Evolutionary conservation across 1,284 basidiomycete species (phyloP).

Genomic region (Agroathelia rolfsii): DNA sequence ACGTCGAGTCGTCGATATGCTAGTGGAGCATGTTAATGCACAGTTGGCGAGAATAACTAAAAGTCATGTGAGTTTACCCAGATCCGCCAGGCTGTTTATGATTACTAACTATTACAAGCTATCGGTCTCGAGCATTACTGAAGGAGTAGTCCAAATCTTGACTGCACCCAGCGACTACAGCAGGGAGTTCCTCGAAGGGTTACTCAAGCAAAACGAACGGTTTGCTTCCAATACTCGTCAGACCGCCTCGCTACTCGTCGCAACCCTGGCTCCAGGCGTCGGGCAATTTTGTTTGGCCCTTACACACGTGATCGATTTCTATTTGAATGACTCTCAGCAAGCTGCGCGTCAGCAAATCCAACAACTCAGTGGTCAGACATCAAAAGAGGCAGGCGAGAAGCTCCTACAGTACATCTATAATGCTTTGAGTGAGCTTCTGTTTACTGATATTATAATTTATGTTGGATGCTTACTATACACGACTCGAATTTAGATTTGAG

Average conservation of each 20-base stretch:
- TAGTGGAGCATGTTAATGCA: slow-evolving; percentile 31
- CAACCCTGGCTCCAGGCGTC: slow-evolving; percentile 40
- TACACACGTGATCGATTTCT: slow-evolving; percentile 55
- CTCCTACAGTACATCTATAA: slow-evolving; percentile 38
- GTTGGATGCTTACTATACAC: slow-evolving; percentile 3
- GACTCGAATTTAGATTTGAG: slow-evolving; percentile 4
- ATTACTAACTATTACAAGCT: too few relatives aligned
- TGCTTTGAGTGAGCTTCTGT: slow-evolving; percentile 36
- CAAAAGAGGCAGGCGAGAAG: slow-evolving; percentile 17
- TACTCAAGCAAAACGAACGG: background rate
- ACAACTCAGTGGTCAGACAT: slow-evolving; percentile 19
- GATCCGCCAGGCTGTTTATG: too few relatives aligned
- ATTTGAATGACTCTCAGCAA: slow-evolving; percentile 33
- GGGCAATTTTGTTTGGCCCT: slow-evolving; percentile 45
- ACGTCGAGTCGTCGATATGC: slow-evolving; percentile 37
- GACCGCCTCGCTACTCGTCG: slow-evolving; percentile 28
- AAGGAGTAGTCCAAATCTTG: too few relatives aligned
- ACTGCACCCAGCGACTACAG: background rate
- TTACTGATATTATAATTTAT: slow-evolving; percentile 3
- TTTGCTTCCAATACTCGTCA: background rate
- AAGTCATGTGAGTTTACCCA: too few relatives aligned
- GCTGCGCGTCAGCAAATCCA: slow-evolving; percentile 35
- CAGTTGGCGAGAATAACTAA: slow-evolving; percentile 22
- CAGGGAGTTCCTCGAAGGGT: background rate
- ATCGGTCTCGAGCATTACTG: too few relatives aligned